Conservation (phyloP, 108 stramenopile species). For the Cylindrotheca fusiformis region DNA sequence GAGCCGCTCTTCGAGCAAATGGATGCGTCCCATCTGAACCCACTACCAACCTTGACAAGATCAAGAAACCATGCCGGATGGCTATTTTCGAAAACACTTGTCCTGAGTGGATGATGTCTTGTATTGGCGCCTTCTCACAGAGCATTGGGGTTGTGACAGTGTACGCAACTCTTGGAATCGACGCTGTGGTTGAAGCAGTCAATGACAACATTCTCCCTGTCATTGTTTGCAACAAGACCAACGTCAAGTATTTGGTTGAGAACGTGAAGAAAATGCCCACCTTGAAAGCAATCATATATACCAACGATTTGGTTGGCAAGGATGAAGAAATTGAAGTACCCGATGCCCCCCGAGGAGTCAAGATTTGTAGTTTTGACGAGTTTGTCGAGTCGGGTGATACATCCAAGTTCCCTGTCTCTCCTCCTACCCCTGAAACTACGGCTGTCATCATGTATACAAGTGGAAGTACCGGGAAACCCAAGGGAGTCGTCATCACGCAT, state of each 20-base stretch:
- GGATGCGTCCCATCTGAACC: slow-evolving; percentile 63
- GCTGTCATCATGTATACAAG: slow-evolving; percentile 98
- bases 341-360: slow-evolving; percentile 39
- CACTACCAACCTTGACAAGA: slow-evolving; percentile 66
- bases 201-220: slow-evolving; percentile 74
- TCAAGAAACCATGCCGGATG: slow-evolving; percentile 77
- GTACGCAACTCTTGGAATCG: slow-evolving; percentile 91
- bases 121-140: slow-evolving; percentile 79
- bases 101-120: slow-evolving; percentile 87
- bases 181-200: slow-evolving; percentile 86
- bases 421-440: slow-evolving; percentile 72
- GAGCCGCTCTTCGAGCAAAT: slow-evolving; percentile 68
- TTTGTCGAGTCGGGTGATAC: slow-evolving; percentile 74
- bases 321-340: slow-evolving; percentile 57
- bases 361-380: slow-evolving; percentile 70
- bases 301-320: slow-evolving; percentile 68
- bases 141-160: slow-evolving; percentile 82
- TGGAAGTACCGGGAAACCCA: slow-evolving; percentile 91
- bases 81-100: slow-evolving; percentile 93
- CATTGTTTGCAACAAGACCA: slow-evolving; percentile 83
- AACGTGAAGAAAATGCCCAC: slow-evolving; percentile 67
- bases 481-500: slow-evolving; percentile 96
- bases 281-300: slow-evolving; percentile 83
- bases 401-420: slow-evolving; percentile 58
- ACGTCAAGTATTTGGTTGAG: slow-evolving; percentile 52